A percentile compares a stretch with the other conserved stretches of the same genome.
Evolutionary conservation across 202 grass and related monocot genomes (phyloP).

Genomic region (Carex arenaria): DNA sequence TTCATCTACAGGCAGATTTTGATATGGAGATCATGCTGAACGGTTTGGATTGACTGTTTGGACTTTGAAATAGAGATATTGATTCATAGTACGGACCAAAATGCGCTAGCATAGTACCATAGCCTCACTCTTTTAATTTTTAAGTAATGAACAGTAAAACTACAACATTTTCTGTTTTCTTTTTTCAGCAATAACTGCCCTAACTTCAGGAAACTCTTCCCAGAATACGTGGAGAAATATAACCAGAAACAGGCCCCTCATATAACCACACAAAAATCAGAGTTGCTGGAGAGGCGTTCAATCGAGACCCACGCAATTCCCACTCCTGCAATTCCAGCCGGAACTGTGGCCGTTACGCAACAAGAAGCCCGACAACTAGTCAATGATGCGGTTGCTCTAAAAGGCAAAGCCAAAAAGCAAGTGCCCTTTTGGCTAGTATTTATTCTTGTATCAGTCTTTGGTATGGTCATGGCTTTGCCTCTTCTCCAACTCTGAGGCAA

Average conservation of each 20-base stretch:
- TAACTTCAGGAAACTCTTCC: constrained; percentile 89
- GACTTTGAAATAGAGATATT: too few species aligned
- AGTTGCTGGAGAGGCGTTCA: constrained; percentile 25
- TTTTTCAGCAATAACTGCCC: constrained; percentile 87
- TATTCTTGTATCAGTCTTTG: constrained; percentile 75
- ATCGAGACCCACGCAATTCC: constrained; percentile 16
- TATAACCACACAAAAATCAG: constrained; percentile 22
- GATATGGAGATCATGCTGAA: too few species aligned
- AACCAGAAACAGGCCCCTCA: constrained; percentile 46
- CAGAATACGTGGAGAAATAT: constrained; percentile 88
- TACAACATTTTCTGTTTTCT: not conserved
- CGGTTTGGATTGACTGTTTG: too few species aligned
- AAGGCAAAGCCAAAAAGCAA: constrained; percentile 53
- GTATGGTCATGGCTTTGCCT: constrained; percentile 88
- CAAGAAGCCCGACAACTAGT: not conserved
- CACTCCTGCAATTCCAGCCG: constrained; percentile 31
- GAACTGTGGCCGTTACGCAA: constrained; percentile 20
- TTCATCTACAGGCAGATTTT: too few species aligned
- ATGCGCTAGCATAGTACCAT: too few species aligned
- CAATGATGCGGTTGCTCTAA: constrained; percentile 18
- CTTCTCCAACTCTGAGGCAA: constrained; percentile 84
- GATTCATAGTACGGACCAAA: too few species aligned
- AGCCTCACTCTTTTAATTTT: not conserved
- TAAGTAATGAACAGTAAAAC: not conserved
- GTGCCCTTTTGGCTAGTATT: constrained; percentile 89